Conservation (phyloP, 805 yeast genomes). For the Hanseniaspora guilliermondii region DNA sequence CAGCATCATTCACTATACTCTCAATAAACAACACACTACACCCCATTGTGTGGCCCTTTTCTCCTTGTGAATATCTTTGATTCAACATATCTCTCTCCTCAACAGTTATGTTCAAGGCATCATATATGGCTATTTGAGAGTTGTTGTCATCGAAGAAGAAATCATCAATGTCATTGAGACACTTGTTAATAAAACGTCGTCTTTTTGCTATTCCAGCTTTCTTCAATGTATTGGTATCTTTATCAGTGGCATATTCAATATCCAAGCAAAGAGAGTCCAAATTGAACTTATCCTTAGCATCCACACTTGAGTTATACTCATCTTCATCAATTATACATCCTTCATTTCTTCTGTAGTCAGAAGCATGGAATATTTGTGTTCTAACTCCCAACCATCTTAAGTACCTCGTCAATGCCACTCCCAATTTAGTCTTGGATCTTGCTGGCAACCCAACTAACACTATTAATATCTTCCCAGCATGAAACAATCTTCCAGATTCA, state of each 20-base stretch:
- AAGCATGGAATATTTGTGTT: slow-evolving; percentile 80
- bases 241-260: slow-evolving; percentile 29
- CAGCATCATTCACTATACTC: slow-evolving; percentile 63
- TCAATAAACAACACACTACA: slow-evolving; percentile 82
- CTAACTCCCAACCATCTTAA: slow-evolving; percentile 93
- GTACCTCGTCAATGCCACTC: slow-evolving; percentile 83
- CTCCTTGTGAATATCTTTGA: slow-evolving; percentile 34
- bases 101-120: slow-evolving; percentile 79
- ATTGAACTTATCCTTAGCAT: neutral
- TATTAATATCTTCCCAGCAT: slow-evolving; percentile 86
- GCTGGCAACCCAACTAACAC: slow-evolving; percentile 90
- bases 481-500: slow-evolving; percentile 82
- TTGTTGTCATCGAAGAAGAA: slow-evolving; percentile 55
- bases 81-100: slow-evolving; percentile 51
- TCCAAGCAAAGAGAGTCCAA: slow-evolving; percentile 53
- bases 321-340: neutral
- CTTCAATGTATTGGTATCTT: slow-evolving; percentile 5
- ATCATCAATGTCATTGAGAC: slow-evolving; percentile 53
- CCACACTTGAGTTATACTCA: slow-evolving; percentile 8
- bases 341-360: slow-evolving; percentile 65
- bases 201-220: slow-evolving; percentile 41
- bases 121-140: slow-evolving; percentile 94
- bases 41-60: slow-evolving; percentile 4
- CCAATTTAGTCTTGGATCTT: slow-evolving; percentile 84
- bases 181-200: slow-evolving; percentile 45